phyloP scores from a whole-genome alignment of 805 yeast species.

The Kodamaea neixiangensis region DNA sequence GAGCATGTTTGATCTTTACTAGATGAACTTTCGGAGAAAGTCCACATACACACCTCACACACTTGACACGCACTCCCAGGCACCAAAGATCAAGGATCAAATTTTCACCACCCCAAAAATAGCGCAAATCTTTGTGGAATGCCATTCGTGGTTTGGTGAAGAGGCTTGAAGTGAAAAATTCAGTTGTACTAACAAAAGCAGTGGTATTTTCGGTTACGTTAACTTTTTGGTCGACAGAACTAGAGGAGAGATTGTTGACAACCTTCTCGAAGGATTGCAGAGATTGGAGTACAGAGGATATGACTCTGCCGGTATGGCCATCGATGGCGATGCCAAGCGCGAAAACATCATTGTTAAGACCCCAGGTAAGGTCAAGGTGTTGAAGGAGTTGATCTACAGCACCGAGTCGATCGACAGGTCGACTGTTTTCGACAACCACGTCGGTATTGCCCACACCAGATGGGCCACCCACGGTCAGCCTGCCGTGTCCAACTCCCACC shows the following conservation, averaged over 20 bases:
- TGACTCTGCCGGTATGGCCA: constrained; percentile 95
- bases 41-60: not conserved
- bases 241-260: constrained; percentile 89
- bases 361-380: constrained; percentile 87
- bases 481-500: constrained; percentile 84
- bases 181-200: constrained; percentile 11
- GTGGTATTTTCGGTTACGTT: constrained; percentile 98
- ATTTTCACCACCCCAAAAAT: not conserved
- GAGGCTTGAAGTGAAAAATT: not conserved
- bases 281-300: constrained; percentile 97
- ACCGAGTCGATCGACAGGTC: constrained; percentile 52
- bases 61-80: not conserved
- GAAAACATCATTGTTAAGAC: constrained; percentile 76
- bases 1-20: no score
- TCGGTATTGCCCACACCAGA: constrained; percentile 98
- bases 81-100: not conserved
- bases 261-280: constrained; percentile 78
- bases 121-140: not conserved
- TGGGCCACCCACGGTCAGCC: constrained; percentile 99
- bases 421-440: constrained; percentile 76
- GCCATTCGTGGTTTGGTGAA: not conserved
- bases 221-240: constrained; percentile 90
- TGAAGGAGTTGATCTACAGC: constrained; percentile 62
- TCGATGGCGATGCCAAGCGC: constrained; percentile 81
- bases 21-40: no score